A percentile compares a stretch with the other conserved stretches of the same genome.
Conservation (phyloP, 1,284 basidiomycete genomes). For the Kalmanozyma brasiliensis region DNA sequence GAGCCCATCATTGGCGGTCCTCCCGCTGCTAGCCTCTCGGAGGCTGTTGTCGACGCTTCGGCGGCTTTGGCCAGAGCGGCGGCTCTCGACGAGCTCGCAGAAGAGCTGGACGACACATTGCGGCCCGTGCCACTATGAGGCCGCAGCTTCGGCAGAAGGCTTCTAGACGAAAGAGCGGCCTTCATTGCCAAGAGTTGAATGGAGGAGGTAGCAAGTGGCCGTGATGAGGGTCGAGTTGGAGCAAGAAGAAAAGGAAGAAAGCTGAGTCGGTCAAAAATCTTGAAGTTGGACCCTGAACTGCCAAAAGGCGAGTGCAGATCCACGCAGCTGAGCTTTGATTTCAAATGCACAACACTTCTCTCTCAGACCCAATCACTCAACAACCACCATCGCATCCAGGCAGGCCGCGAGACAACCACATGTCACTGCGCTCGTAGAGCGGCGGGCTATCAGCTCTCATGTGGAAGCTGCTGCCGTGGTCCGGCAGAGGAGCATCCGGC, state of each 20-base stretch:
- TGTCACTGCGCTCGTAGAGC: no score
- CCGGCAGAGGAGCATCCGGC: constrained; percentile 23
- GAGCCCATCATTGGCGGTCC: constrained; percentile 20
- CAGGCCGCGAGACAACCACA: no score
- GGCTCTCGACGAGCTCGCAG: constrained; percentile 29
- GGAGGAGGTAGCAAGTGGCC: constrained; percentile 5
- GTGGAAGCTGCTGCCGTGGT: constrained; percentile 27
- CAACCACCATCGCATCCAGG: background rate
- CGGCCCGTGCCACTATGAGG: background rate
- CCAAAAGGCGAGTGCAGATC: background rate
- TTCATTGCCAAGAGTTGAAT: constrained; percentile 16
- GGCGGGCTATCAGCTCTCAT: no score
- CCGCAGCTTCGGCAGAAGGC: constrained; percentile 3
- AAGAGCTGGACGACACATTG: constrained; percentile 17
- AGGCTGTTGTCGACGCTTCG: constrained; percentile 31
- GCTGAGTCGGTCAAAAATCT: background rate
- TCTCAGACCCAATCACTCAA: background rate
- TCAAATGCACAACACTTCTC: constrained; percentile 3
- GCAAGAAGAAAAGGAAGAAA: constrained; percentile 9
- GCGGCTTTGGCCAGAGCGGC: constrained; percentile 42
- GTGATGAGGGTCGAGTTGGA: constrained; percentile 10
- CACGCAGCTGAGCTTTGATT: constrained; percentile 4
- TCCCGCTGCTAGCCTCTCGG: constrained; percentile 24
- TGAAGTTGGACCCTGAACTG: constrained; percentile 6
- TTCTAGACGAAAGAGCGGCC: constrained; percentile 7